Base-by-base conservation (phyloP, 2,329 filamentous ascomycete genomes). In the Pseudopyrenochaeta lycopersici region DNA sequence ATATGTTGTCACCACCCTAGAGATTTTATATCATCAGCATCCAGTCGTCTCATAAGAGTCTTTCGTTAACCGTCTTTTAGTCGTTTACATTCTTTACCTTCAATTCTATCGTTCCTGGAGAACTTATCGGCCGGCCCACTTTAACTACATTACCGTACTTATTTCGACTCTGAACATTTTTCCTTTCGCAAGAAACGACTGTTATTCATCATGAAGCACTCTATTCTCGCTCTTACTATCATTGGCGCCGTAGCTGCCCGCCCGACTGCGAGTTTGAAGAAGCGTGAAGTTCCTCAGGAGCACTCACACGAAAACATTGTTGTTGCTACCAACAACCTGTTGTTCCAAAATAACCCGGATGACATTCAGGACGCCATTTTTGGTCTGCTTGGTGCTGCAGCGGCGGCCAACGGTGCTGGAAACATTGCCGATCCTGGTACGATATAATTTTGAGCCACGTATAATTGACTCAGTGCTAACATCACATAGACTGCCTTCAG, bases 211-310 rank as follows among this genome's bases (percentile, higher is more conserved):
- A 76, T 76, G 73, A 75, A 72, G 72, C 62, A 71, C 52, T 64
- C 67, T 23, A 46, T 73, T 46, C 49, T 76, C 43, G 54, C 66
- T 46, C 58, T 72, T 52, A 59, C 70, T 44, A 58, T 75, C 39
- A 60, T 71, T 18, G 63, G 70, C 46, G 66, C 68, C 32, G 72
- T 62, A 17, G 49, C 59, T 41, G 72, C 71, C 30, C 67, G 52
- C 42, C 73, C 72, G 6, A 56, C 62, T 40, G 44, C 63, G 20
- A 52, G 56, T 31, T 48, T 65, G 41, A 56, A 30, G 29, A 70
- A 70, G 66, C 82, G 82, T 61, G 81, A 86, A 67, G 82, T 85
- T 52, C 84, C 84, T 21, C 82, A 85, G 66, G 84, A 86, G 59
- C 82, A 85, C 63, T 82, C 82, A 10, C 84, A 86, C 70, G 71